phyloP scores from a whole-genome alignment of 208 protist genomes.

The Leishmania arabica region DNA sequence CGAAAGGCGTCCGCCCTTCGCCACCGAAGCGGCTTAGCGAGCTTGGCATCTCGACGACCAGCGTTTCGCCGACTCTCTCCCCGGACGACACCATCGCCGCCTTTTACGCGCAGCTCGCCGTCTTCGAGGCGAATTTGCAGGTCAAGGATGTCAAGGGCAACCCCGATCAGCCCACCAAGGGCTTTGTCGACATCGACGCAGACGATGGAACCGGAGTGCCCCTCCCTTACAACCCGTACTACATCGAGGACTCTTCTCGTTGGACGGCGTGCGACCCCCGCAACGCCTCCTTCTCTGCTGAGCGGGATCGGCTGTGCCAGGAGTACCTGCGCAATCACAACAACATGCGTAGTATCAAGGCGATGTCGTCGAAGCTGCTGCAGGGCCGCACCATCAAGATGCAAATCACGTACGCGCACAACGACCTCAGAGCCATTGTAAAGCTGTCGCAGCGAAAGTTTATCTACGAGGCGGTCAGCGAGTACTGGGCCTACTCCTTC shows the following conservation, averaged over 20 bases:
- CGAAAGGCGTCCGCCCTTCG: background rate
- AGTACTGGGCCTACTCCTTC: slow-evolving; percentile 66
- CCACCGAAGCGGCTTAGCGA: background rate
- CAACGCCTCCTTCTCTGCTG: slow-evolving; percentile 60
- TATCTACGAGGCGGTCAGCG: slow-evolving; percentile 76
- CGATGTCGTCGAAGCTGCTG: slow-evolving; percentile 64
- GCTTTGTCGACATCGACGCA: slow-evolving; percentile 64
- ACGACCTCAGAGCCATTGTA: slow-evolving; percentile 73
- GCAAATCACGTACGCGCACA: slow-evolving; percentile 71
- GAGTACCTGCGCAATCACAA: slow-evolving; percentile 68
- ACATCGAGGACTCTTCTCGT: slow-evolving; percentile 18
- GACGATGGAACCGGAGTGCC: slow-evolving; percentile 40
- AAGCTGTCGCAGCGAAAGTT: slow-evolving; percentile 87
- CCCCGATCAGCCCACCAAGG: slow-evolving; percentile 57
- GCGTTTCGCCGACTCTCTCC: background rate
- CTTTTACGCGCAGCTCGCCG: slow-evolving; percentile 24
- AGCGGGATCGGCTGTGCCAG: slow-evolving; percentile 67
- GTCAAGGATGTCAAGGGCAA: slow-evolving; percentile 47
- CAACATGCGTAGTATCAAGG: slow-evolving; percentile 82
- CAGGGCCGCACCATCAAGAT: slow-evolving; percentile 85
- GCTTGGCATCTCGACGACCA: background rate
- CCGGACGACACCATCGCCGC: slow-evolving; percentile 20
- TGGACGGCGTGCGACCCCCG: slow-evolving; percentile 73
- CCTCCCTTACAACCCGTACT: slow-evolving; percentile 49
- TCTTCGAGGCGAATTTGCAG: slow-evolving; percentile 43